Evolutionary conservation across 2,329 filamentous ascomycete genomes (phyloP).

Genomic region (Verruconis gallopava): DNA sequence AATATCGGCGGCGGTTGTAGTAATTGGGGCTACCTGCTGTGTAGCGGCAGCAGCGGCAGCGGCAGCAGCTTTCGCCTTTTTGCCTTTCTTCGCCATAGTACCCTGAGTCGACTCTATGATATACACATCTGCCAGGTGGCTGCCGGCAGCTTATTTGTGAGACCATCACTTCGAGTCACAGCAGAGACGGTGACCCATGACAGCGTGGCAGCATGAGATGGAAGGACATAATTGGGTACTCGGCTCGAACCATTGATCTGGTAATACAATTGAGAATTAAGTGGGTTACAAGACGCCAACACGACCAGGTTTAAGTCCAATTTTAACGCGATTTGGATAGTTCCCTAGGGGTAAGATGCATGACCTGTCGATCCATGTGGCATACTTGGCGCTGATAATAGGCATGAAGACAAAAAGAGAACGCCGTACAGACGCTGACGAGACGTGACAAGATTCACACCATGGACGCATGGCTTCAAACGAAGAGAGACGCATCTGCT

Average conservation of each 20-base stretch:
- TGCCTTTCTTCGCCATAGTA: conserved; percentile 6
- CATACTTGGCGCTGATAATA: not conserved
- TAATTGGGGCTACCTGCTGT: not conserved
- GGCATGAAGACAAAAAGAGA: too few species aligned
- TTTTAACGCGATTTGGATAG: too few species aligned
- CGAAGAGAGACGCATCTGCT: too few species aligned
- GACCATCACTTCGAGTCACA: not conserved
- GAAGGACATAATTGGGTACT: not conserved
- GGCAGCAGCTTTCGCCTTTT: conserved; percentile 3
- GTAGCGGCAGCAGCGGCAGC: not conserved
- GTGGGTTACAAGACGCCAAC: not conserved
- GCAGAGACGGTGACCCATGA: not conserved
- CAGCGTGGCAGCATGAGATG: conserved; percentile 5
- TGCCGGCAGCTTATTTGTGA: not conserved
- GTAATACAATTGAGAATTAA: conserved; percentile 1
- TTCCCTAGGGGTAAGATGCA: too few species aligned
- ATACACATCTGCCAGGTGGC: not conserved
- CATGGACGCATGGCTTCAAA: too few species aligned
- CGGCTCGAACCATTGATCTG: conserved; percentile 1
- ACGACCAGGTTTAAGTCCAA: too few species aligned
- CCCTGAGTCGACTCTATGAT: not conserved
- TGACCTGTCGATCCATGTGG: not conserved
- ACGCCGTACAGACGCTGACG: too few species aligned
- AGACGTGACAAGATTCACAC: too few species aligned
- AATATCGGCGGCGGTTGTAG: not conserved